Conservation (phyloP, 306 rosid species). For the Prunus persica region DNA sequence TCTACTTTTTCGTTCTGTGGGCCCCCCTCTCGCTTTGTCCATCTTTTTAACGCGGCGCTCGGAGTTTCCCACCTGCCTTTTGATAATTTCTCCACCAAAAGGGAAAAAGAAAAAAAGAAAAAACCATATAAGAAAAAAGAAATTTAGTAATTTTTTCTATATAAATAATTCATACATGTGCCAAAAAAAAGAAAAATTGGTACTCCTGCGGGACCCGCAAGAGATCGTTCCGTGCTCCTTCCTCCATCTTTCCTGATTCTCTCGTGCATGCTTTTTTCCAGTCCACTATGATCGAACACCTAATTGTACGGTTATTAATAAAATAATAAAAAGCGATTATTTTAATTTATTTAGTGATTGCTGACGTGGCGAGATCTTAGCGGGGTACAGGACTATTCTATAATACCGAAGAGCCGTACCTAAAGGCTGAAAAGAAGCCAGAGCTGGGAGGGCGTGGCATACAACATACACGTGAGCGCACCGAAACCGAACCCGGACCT, state of each 20-base stretch:
- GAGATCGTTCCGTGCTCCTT: not conserved
- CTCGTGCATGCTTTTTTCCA: not conserved
- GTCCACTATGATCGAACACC: not conserved
- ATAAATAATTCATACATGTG: not conserved
- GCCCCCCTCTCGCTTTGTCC: not conserved
- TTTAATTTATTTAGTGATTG: not conserved
- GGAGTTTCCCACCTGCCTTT: not conserved
- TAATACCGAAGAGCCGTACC: too few species aligned
- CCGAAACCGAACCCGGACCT: conserved; percentile 71
- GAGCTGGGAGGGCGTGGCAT: conserved; percentile 9
- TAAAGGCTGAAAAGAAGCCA: not conserved
- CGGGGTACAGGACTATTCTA: not conserved
- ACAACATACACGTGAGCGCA: conserved; percentile 39
- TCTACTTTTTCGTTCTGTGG: not conserved
- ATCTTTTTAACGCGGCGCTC: not conserved
- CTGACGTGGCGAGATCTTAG: conserved; percentile 18
- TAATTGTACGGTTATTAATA: not conserved
- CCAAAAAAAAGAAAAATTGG: not conserved
- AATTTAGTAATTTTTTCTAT: too few species aligned
- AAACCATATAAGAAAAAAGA: not conserved
- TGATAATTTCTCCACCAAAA: not conserved
- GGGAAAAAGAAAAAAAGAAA: too few species aligned
- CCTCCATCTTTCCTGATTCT: not conserved
- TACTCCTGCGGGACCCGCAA: not conserved
- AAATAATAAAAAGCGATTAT: not conserved